Evolutionary conservation across 352 stramenopile species (phyloP), one percentile per base, ranked within the genome.

Genomic region (Thraustotheca clavata): DNA sequence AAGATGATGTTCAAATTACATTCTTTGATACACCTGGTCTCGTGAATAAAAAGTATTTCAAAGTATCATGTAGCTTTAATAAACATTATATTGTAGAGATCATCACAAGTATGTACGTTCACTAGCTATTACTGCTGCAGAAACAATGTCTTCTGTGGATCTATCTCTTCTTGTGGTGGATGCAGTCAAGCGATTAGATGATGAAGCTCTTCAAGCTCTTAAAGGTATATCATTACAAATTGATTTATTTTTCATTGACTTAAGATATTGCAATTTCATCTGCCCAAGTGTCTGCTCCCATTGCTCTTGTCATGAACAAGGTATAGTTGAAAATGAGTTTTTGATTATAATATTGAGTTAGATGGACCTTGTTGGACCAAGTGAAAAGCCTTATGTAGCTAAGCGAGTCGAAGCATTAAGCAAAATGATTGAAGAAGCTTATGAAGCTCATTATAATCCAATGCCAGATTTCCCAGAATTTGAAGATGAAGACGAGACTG

Each of bases 251-350:
- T 6, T 9, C 9, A 16, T 18, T 54, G 5, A 54, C 14, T 16
- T 11, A 8, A 65, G 57, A 91, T 69, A 80, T 91, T 43, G 71
- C 91, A 55, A 89, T 74, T 9, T 85, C 80, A 35, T 91, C 82
- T 11, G 84, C 84, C 22, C 77, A 89, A 36, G 76, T 89, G 18
- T 72, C 72, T 24, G 88, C 82, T 18, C 84, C 84, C 18, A 86
- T 87, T 16, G 88, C 91, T 79, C 79, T 94, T 35, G 80, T 94
- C 39, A 86, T 94, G 78, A 94, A 94, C 73, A 94, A 94, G 75
- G 81, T 62, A 62, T 3, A 20, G 14, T 48, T 12, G 4, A 31
- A 16, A 5, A 61, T 6, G 27, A 60, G 36, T 61, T 20, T 40
- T 55, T 61, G 34, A 26, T 61, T 50, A n/a, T n/a, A n/a, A n/a